Conservation (phyloP, 306 rosid species). For the Parietaria judaica region DNA sequence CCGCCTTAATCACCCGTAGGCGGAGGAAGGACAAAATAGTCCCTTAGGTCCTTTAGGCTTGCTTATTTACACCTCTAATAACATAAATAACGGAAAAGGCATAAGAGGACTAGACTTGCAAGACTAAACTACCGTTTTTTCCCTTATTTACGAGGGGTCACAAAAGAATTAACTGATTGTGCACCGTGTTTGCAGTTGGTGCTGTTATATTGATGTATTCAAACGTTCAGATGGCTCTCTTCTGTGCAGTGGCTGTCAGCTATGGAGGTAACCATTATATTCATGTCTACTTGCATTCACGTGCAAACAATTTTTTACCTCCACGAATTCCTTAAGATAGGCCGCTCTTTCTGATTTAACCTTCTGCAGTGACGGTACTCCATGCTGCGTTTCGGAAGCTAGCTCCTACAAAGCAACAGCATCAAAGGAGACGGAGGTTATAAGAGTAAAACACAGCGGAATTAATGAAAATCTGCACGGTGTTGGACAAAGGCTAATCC, state of each 20-base stretch:
- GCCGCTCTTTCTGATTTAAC: constrained; percentile 11
- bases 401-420: constrained; percentile 52
- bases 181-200: constrained; percentile 51
- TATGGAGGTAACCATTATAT: constrained; percentile 46
- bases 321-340: constrained; percentile 1
- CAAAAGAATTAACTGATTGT: not conserved
- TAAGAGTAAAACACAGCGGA: no score
- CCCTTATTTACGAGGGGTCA: not conserved
- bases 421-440: constrained; percentile 29
- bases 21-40: no score
- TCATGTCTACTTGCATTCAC: not conserved
- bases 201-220: constrained; percentile 55
- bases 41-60: no score
- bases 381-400: constrained; percentile 86
- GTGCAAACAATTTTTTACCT: not conserved
- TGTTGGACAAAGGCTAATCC: no score
- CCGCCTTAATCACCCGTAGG: no score
- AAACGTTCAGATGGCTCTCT: constrained; percentile 81
- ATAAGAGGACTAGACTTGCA: no score
- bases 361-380: constrained; percentile 45
- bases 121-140: no score
- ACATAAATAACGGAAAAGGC: no score
- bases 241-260: constrained; percentile 60
- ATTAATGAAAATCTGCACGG: no score
- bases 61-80: no score